Evolutionary conservation across 768 basidiomycete genomes (phyloP).

Genomic region (Suillus placidus): DNA sequence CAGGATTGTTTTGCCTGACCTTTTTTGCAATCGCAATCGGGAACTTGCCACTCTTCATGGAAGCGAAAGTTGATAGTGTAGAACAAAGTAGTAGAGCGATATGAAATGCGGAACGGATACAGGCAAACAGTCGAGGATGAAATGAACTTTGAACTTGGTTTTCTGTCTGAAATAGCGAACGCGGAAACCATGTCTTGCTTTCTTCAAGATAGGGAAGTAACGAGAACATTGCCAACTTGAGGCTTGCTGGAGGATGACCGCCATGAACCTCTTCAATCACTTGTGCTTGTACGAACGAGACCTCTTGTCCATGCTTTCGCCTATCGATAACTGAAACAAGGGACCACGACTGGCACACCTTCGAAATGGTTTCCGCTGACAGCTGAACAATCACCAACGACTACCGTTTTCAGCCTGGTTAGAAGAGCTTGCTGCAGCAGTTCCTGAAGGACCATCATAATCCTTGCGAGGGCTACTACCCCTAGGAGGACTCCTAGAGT

Average conservation of each 20-base stretch:
- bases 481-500: constrained; percentile 79
- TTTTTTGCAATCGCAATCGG: constrained; percentile 41
- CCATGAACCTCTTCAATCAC: constrained; percentile 45
- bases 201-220: constrained; percentile 51
- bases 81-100: constrained; percentile 52
- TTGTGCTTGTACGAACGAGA: constrained; percentile 44
- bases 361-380: constrained; percentile 11
- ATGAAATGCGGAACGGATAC: constrained; percentile 39
- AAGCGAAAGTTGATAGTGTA: constrained; percentile 42
- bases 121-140: constrained; percentile 56
- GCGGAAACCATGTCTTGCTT: constrained; percentile 45
- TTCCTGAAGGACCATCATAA: constrained; percentile 45
- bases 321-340: constrained; percentile 26
- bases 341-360: constrained; percentile 28
- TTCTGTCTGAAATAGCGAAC: constrained; percentile 58
- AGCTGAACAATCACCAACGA: constrained; percentile 60
- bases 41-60: constrained; percentile 42
- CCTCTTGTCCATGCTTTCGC: constrained; percentile 43
- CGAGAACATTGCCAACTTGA: constrained; percentile 56
- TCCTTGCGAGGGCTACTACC: constrained; percentile 63
- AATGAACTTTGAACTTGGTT: constrained; percentile 70
- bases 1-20: constrained; percentile 34
- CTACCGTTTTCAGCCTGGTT: constrained; percentile 45
- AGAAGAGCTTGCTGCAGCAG: constrained; percentile 37
- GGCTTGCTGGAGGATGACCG: constrained; percentile 39